A percentile compares a stretch with the other conserved stretches of the same genome.
Conservation (phyloP, 176 grass and related monocot species). For the Microstegium vimineum region DNA sequence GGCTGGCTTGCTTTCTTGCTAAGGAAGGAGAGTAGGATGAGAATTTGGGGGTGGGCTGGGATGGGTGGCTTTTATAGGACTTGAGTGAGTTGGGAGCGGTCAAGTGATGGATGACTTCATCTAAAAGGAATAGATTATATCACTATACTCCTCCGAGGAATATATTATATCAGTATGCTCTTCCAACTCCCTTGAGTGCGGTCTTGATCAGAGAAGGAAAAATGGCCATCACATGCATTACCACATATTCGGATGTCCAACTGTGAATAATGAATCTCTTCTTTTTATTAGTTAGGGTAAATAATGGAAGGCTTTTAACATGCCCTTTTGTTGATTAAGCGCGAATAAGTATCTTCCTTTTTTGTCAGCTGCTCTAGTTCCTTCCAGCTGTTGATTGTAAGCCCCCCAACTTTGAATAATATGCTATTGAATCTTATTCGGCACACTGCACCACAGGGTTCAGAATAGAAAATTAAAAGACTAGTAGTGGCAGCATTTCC, state of each 20-base stretch:
- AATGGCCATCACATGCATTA: too few relatives aligned
- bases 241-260: background rate
- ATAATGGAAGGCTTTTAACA: background rate
- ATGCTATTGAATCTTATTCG: too few relatives aligned
- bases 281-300: too few relatives aligned
- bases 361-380: background rate
- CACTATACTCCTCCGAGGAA: background rate
- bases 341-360: background rate
- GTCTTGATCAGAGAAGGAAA: background rate
- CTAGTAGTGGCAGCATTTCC: background rate
- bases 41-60: background rate
- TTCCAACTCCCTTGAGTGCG: background rate
- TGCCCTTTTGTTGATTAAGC: background rate
- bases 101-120: background rate
- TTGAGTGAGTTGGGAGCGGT: too few relatives aligned
- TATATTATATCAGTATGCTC: background rate
- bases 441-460: background rate
- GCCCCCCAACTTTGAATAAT: background rate
- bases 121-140: background rate
- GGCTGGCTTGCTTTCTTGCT: background rate
- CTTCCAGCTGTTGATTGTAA: background rate
- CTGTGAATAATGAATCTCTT: background rate
- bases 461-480: background rate
- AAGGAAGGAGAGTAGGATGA: too few relatives aligned
- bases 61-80: background rate